A percentile compares a stretch with the other conserved stretches of the same genome.
Conservation (phyloP, 2,329 filamentous ascomycete species). For the Calycina marina region DNA sequence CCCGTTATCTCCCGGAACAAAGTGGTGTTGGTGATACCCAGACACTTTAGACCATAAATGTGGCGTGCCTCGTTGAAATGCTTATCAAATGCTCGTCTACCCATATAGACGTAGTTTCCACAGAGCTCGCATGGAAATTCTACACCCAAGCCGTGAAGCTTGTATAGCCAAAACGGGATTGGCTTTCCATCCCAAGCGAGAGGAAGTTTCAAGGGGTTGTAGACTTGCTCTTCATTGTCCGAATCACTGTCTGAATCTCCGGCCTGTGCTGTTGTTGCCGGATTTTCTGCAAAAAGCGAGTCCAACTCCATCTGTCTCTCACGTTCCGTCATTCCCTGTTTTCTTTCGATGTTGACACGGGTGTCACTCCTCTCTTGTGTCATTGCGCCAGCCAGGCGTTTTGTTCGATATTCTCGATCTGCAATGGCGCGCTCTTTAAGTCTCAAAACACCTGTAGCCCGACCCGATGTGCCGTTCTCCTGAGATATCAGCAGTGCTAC, state of each 20-base stretch:
- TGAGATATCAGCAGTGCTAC: no score
- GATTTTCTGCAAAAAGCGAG: conserved; percentile 56
- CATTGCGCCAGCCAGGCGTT: conserved; percentile 68
- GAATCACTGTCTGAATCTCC: conserved; percentile 51
- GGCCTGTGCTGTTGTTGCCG: conserved; percentile 23
- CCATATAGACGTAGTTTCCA: conserved; percentile 98
- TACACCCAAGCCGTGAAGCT: conserved; percentile 84
- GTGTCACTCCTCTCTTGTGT: conserved; percentile 80
- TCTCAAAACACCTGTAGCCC: conserved; percentile 26
- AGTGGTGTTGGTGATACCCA: conserved; percentile 83
- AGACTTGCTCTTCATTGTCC: conserved; percentile 71
- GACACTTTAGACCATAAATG: conserved; percentile 82
- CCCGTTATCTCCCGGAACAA: conserved; percentile 88
- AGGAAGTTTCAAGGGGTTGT: conserved; percentile 92
- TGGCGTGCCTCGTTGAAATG: conserved; percentile 93
- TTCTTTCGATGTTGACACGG: conserved; percentile 85
- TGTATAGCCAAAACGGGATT: conserved; percentile 98
- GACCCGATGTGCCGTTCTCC: conserved; percentile 16
- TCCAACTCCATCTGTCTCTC: conserved; percentile 91
- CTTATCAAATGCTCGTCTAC: conserved; percentile 89
- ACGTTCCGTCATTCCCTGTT: conserved; percentile 92
- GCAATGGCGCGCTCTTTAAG: conserved; percentile 85
- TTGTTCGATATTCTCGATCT: conserved; percentile 73
- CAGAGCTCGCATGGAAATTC: conserved; percentile 95
- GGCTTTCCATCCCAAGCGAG: conserved; percentile 98